These are phyloP conservation scores for Ilex paraguariensis DNA, from an alignment of 305 asterid genomes.

Conservation along the genomic window DNA sequence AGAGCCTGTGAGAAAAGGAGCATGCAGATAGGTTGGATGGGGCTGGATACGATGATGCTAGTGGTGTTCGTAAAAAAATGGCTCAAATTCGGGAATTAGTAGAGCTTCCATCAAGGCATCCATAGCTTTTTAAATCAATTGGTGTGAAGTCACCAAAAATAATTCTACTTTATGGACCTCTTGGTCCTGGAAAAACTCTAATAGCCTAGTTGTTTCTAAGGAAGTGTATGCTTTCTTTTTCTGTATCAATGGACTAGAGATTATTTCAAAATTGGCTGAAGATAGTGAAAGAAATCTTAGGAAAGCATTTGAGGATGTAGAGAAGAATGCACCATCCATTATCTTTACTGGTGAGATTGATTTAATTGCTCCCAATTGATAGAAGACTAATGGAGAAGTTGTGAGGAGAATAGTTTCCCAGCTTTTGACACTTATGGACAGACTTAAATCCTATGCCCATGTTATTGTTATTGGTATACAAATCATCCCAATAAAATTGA, in stretches of 20 bases:
- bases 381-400: background rate
- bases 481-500: background rate
- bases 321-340: background rate
- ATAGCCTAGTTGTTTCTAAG: conserved; percentile 58
- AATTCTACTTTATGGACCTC: conserved; percentile 67
- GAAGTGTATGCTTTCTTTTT: conserved; percentile 63
- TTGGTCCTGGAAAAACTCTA: conserved; percentile 57
- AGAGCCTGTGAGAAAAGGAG: conserved; percentile 51
- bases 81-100: conserved; percentile 61
- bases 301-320: background rate
- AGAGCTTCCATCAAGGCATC: conserved; percentile 71
- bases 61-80: conserved; percentile 62
- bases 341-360: background rate
- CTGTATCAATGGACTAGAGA: conserved; percentile 56
- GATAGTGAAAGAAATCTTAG: no score
- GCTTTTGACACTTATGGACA: background rate
- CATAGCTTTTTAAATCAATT: conserved; percentile 86
- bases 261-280: conserved; percentile 38
- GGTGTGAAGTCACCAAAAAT: conserved; percentile 97
- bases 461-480: background rate
- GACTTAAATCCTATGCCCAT: background rate
- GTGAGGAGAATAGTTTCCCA: background rate
- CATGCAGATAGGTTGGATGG: conserved; percentile 53
- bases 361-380: background rate
- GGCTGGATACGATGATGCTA: conserved; percentile 58